phyloP scores from a whole-genome alignment of 164 flowering plant species.

The Warburgia ugandensis region DNA sequence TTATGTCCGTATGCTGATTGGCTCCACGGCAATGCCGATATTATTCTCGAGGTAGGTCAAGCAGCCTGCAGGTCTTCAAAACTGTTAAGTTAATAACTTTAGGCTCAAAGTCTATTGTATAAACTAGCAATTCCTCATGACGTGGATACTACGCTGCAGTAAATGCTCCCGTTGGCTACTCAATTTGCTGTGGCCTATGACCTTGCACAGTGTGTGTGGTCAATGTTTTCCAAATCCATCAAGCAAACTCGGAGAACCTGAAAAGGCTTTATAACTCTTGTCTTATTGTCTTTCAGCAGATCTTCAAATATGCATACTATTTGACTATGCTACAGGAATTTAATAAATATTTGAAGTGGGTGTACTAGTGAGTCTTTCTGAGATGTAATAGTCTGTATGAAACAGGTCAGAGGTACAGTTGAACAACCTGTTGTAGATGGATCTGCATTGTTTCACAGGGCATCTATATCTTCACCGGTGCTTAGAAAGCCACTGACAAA shows the following conservation, averaged over 20 bases:
- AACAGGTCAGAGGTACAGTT: slow-evolving; percentile 92
- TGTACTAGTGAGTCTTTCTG: neutral
- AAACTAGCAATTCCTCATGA: no score
- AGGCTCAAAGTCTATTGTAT: no score
- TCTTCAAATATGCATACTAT: neutral
- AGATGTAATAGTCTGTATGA: neutral
- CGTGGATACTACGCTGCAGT: no score
- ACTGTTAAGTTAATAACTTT: no score
- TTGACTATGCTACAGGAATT: neutral
- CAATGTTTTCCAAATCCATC: no score
- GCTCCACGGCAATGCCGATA: slow-evolving; percentile 97
- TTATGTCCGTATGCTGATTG: slow-evolving; percentile 85
- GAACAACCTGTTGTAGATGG: slow-evolving; percentile 93
- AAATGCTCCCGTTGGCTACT: no score
- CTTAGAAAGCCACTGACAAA: slow-evolving; percentile 84
- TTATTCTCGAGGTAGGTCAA: slow-evolving; percentile 70
- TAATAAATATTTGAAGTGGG: neutral
- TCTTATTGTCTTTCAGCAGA: neutral
- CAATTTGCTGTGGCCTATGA: no score
- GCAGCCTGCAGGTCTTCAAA: slow-evolving; percentile 1
- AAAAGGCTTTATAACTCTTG: neutral
- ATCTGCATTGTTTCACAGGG: slow-evolving; percentile 88
- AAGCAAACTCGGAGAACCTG: neutral
- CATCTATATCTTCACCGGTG: slow-evolving; percentile 88
- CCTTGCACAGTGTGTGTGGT: no score